Percentiles rank a stretch among this genome's conserved stretches.
These are phyloP conservation scores for Daldinia eschscholtzii DNA, from an alignment of 2,329 filamentous ascomycete genomes.

Conservation along the genomic window DNA sequence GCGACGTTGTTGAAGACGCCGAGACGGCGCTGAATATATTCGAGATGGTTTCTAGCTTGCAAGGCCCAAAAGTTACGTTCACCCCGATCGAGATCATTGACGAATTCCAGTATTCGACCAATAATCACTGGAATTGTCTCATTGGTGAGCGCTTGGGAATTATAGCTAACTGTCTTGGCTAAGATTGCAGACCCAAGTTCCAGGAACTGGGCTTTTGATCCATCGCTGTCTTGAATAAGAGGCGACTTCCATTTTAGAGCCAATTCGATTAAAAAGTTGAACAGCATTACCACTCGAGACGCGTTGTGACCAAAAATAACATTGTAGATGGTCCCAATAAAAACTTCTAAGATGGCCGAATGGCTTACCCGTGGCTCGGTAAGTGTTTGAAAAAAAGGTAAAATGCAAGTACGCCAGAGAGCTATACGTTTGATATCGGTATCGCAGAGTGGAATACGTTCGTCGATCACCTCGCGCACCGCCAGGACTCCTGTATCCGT, in stretches of 20 bases:
- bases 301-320: not conserved
- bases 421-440: conserved; percentile 2
- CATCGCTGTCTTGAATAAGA: not conserved
- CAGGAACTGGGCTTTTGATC: not conserved
- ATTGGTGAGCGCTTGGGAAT: not conserved
- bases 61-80: conserved; percentile 1
- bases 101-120: not conserved
- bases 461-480: conserved; percentile 3
- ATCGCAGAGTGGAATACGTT: not conserved
- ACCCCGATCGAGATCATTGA: not conserved
- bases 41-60: not conserved
- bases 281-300: not conserved
- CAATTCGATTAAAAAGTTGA: not conserved
- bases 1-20: not conserved
- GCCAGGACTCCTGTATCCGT: not conserved
- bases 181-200: not conserved
- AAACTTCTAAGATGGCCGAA: not conserved
- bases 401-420: conserved; percentile 4
- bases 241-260: not conserved
- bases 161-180: not conserved
- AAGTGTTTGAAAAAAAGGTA: conserved; percentile 3
- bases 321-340: not conserved
- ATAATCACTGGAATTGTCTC: not conserved
- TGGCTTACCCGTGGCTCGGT: not conserved
- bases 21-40: conserved; percentile 1